These are phyloP conservation scores for Nigrograna mackinnonii DNA, from an alignment of 2,329 filamentous ascomycete genomes.

Conservation along the genomic window DNA sequence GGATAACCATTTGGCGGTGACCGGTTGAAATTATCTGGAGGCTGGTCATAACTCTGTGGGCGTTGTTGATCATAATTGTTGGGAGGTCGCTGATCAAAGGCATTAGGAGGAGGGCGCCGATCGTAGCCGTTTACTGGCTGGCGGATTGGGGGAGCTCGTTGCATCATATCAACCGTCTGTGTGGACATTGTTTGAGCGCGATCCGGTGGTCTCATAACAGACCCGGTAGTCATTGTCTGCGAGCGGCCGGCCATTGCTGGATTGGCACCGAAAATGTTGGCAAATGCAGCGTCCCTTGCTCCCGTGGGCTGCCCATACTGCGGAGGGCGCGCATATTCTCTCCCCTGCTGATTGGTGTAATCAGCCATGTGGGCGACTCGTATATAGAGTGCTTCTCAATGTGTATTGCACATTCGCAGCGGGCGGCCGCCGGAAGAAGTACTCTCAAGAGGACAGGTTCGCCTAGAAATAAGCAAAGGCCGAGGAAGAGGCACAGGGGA, in stretches of 20 bases:
- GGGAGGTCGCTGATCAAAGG: conserved; percentile 30
- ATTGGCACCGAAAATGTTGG: conserved; percentile 92
- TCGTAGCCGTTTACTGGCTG: conserved; percentile 48
- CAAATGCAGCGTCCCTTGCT: conserved; percentile 93
- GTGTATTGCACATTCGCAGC: conserved; percentile 28
- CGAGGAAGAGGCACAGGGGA: conserved; percentile 13
- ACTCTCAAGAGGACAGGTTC: conserved; percentile 17
- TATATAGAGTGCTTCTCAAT: conserved; percentile 14
- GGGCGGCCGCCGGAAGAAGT: conserved; percentile 11
- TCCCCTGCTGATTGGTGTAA: conserved; percentile 64
- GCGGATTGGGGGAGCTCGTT: conserved; percentile 66
- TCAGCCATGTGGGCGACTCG: conserved; percentile 59
- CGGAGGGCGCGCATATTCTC: conserved; percentile 58
- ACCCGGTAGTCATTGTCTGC: conserved; percentile 90
- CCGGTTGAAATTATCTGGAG: conserved; percentile 29
- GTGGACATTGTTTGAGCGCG: conserved; percentile 72
- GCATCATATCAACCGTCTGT: conserved; percentile 57
- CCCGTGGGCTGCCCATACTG: conserved; percentile 58
- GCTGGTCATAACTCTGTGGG: conserved; percentile 28
- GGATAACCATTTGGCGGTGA: conserved; percentile 44
- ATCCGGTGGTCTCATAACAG: conserved; percentile 63
- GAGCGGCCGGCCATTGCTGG: conserved; percentile 76
- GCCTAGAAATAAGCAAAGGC: conserved; percentile 16
- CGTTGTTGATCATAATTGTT: conserved; percentile 28
- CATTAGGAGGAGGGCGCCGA: conserved; percentile 31